Conservation (phyloP, 441 rosid species). For the Gossypium davidsonii region DNA sequence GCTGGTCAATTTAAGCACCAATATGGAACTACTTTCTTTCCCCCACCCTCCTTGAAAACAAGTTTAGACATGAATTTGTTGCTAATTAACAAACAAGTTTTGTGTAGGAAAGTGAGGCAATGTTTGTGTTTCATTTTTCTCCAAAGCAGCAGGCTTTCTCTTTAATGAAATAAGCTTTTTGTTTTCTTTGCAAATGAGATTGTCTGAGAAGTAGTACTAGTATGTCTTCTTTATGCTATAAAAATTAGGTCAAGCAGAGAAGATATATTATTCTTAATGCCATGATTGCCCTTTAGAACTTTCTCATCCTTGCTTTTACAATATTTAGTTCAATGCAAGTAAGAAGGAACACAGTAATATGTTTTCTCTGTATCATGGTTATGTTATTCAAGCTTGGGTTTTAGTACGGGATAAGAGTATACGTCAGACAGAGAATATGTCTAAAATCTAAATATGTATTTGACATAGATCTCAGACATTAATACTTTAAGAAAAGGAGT, state of each 20-base stretch:
- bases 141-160: neutral
- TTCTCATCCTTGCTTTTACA: neutral
- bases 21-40: neutral
- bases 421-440: neutral
- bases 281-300: neutral
- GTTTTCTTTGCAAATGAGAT: neutral
- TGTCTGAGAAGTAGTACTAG: neutral
- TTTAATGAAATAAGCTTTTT: neutral
- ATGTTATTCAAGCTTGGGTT: neutral
- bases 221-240: neutral
- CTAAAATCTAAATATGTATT: neutral
- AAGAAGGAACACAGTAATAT: neutral
- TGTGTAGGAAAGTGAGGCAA: neutral
- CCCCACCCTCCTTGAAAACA: neutral
- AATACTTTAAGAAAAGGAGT: neutral
- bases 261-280: neutral
- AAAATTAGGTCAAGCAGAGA: neutral
- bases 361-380: neutral
- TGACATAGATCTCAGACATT: neutral
- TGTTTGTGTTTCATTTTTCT: neutral
- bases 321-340: neutral
- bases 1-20: conserved; percentile 6
- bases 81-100: neutral
- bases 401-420: too few species aligned
- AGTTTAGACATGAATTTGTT: neutral